A percentile compares a stretch with the other conserved stretches of the same genome.
These are phyloP conservation scores for Musa beccarii DNA, from an alignment of 176 grass and related monocot species.

Conservation along the genomic window DNA sequence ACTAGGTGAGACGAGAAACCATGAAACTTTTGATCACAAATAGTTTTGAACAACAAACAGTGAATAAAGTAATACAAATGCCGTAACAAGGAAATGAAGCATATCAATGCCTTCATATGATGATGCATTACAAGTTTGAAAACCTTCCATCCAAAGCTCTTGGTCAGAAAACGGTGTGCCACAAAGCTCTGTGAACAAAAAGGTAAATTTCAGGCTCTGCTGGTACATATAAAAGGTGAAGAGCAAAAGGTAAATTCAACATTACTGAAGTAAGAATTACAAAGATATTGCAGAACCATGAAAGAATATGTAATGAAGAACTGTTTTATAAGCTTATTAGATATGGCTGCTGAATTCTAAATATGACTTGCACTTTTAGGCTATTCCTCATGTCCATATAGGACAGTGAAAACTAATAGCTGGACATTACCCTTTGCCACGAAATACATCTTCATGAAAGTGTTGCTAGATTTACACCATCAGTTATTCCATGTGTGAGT, in stretches of 20 bases:
- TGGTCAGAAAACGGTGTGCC: not conserved
- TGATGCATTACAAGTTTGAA: not conserved
- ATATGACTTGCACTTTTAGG: no score
- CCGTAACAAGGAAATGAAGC: not conserved
- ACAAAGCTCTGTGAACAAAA: not conserved
- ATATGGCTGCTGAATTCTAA: not conserved
- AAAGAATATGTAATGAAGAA: not conserved
- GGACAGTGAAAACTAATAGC: no score
- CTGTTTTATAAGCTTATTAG: not conserved
- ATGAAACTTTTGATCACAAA: not conserved
- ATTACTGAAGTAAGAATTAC: not conserved
- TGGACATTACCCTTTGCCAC: no score
- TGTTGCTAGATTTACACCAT: no score
- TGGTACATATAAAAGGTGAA: not conserved
- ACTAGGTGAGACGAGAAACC: not conserved
- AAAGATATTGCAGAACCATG: not conserved
- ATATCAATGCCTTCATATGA: not conserved
- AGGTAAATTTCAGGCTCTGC: not conserved
- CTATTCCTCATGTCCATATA: no score
- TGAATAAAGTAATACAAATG: not conserved
- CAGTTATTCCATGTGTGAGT: no score
- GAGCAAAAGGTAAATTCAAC: not conserved
- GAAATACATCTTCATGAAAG: no score
- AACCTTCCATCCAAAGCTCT: not conserved
- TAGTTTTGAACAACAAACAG: not conserved